A percentile compares a stretch with the other conserved stretches of the same genome.
phyloP scores from a whole-genome alignment of 1,139 yeast genomes.

The Pichia sp. region DNA sequence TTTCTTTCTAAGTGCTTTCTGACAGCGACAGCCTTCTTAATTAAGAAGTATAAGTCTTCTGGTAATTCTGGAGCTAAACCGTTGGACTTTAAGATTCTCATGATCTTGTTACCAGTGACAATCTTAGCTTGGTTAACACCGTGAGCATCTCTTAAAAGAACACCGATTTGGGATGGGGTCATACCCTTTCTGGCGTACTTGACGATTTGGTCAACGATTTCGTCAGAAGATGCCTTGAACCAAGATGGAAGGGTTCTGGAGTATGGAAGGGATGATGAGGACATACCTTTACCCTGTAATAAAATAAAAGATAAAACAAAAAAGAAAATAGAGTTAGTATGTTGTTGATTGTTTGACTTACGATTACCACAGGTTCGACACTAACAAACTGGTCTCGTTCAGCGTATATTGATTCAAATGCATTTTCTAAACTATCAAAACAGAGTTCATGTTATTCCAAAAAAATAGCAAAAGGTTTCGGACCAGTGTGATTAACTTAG shows the following conservation, averaged over 20 bases:
- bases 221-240: slow-evolving; percentile 97
- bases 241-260: slow-evolving; percentile 99
- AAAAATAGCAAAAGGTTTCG: background rate
- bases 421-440: background rate
- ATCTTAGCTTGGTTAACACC: slow-evolving; percentile 98
- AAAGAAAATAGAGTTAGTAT: slow-evolving; percentile 36
- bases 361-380: slow-evolving; percentile 28
- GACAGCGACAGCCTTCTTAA: slow-evolving; percentile 99
- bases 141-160: slow-evolving; percentile 98
- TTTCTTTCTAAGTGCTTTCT: slow-evolving; percentile 99
- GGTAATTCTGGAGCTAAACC: slow-evolving; percentile 99
- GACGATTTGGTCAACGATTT: slow-evolving; percentile 97
- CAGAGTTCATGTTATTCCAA: too few species aligned
- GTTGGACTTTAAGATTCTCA: slow-evolving; percentile 98
- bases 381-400: slow-evolving; percentile 35
- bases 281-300: slow-evolving; percentile 95
- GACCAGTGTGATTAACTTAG: background rate
- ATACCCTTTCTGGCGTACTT: slow-evolving; percentile 99
- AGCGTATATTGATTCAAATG: slow-evolving; percentile 22
- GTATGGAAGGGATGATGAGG: slow-evolving; percentile 99
- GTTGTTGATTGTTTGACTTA: slow-evolving; percentile 10
- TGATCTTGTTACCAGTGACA: slow-evolving; percentile 99
- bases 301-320: slow-evolving; percentile 1
- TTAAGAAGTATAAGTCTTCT: slow-evolving; percentile 98
- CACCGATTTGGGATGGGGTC: slow-evolving; percentile 99